Conservation (phyloP, 192 early-diverging fungal genomes). For the Coemansia sp. region DNA sequence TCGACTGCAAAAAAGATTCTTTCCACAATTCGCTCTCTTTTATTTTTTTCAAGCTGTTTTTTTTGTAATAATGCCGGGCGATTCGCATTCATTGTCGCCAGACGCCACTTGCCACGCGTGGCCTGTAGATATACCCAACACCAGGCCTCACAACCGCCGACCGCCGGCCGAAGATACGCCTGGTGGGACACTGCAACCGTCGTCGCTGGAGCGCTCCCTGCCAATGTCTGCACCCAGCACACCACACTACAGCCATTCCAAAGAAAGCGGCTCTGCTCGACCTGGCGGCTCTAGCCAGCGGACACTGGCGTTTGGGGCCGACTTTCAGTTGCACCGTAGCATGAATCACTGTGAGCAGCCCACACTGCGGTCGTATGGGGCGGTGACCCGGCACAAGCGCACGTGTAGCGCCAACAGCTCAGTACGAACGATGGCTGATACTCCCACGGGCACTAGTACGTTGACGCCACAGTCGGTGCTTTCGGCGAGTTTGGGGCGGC, state of each 20-base stretch:
- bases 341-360: not conserved
- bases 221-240: not conserved
- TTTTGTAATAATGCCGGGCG: not conserved
- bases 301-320: not conserved
- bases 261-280: not conserved
- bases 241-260: not conserved
- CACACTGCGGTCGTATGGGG: not conserved
- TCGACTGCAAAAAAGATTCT: not conserved
- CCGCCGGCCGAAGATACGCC: not conserved
- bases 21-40: not conserved
- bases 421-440: not conserved
- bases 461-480: not conserved
- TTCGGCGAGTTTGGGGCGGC: conserved; percentile 9
- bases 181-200: not conserved
- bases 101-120: not conserved
- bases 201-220: conserved; percentile 4
- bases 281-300: not conserved
- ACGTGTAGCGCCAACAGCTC: conserved; percentile 2
- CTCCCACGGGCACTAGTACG: not conserved
- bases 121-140: not conserved
- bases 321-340: not conserved
- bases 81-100: conserved; percentile 2
- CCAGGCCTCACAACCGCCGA: not conserved
- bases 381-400: not conserved
- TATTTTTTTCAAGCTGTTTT: not conserved